These are phyloP conservation scores for Rhodotorula mucilaginosa DNA, from an alignment of 1,284 basidiomycete species.

Conservation along the genomic window DNA sequence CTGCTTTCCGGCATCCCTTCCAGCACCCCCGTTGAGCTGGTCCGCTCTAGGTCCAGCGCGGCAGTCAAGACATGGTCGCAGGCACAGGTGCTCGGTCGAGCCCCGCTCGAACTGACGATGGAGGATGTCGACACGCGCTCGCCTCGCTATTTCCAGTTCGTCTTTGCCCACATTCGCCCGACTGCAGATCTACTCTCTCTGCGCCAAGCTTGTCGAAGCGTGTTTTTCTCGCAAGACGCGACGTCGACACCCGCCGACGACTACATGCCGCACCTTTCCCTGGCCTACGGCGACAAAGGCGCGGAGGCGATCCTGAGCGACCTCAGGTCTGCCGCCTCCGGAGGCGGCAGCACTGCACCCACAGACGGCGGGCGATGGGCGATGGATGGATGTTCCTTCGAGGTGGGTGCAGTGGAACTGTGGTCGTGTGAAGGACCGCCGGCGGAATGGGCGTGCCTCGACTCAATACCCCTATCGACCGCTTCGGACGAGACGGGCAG, in stretches of 20 bases:
- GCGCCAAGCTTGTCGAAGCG: not conserved
- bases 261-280: conserved; percentile 28
- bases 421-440: conserved; percentile 26
- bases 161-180: conserved; percentile 10
- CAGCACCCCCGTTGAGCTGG: not conserved
- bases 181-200: conserved; percentile 1
- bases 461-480: conserved; percentile 6
- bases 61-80: not conserved
- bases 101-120: not conserved
- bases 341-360: not conserved
- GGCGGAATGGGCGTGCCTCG: conserved; percentile 28
- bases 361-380: not conserved
- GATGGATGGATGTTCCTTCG: conserved; percentile 6
- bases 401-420: conserved; percentile 14
- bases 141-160: conserved; percentile 29
- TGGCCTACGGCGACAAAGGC: conserved; percentile 22
- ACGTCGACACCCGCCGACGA: conserved; percentile 6
- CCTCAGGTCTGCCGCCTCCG: not conserved
- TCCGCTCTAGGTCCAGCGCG: not conserved
- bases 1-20: conserved; percentile 20
- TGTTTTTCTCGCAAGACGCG: not conserved
- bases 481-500: too few relatives aligned
- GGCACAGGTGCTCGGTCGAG: not conserved
- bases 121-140: not conserved
- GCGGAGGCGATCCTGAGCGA: not conserved